Base-by-base conservation (phyloP, 2,329 filamentous ascomycete species). In the Microdochium trichocladiopsis region DNA sequence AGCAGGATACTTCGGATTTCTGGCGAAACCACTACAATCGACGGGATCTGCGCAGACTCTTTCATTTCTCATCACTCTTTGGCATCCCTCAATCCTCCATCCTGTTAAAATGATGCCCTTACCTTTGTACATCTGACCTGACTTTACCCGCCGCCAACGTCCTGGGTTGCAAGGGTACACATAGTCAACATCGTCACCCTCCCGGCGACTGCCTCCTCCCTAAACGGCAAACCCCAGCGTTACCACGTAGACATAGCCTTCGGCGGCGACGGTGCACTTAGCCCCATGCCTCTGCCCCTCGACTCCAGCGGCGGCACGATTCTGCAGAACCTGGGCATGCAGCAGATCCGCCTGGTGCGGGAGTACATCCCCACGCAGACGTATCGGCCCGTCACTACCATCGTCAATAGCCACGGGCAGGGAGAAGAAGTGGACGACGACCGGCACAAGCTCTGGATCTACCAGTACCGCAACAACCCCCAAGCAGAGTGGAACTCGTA, bases 221-320 rank as follows among this genome's bases (percentile, higher is more conserved):
- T 11, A 11, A 21, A 25, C 43, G 43, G 43, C 43, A 25, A 11
- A 25, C 5, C 21, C 43, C 21, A 47, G 43, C 43, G 43, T 52
- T 84, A 77, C 65, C 67, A 77, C 60, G 64, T 81, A 9, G 86
- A 88, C 61, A 79, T 84, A 10, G 80, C 77, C 4, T 88, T 88
- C 60, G 85, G 85, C 48, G 80, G 79, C 22, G 79, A 84, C 59
- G 79, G 80, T 8, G 72, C 82, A 2, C 84, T 78, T 2, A 66
- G 68, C 16, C 83, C 84, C 5, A 65, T 88, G 41, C 75, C 74
- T 1, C 67, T 88, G 2, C 61, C 71, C 21, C 66, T 74, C 14
- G 67, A 67, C 10, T 61, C 66, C 12, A 63, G 72, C 9, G 69
- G 72, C 51, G 59, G 64, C 52, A 79, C n/a, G n/a, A n/a, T n/a